A percentile compares a stretch with the other conserved stretches of the same genome.
Conservation (phyloP, 352 stramenopile species). For the Globisporangium camurandrum region DNA sequence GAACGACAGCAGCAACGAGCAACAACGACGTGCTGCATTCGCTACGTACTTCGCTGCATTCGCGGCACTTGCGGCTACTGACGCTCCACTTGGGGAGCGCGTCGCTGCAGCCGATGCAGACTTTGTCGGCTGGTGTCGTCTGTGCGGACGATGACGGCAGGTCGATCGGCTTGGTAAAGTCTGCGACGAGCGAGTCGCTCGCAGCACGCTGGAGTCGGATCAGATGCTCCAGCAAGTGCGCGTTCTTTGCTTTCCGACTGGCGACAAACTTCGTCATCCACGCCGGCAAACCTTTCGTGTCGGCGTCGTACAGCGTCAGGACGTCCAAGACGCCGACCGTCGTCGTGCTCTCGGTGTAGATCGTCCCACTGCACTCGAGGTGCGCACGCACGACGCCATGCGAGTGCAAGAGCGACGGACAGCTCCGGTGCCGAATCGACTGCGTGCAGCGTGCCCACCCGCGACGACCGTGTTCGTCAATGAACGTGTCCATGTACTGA, state of each 20-base stretch:
- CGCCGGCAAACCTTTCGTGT: slow-evolving; percentile 48
- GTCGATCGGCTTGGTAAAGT: slow-evolving; percentile 29
- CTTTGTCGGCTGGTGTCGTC: slow-evolving; percentile 16
- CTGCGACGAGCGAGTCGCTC: slow-evolving; percentile 32
- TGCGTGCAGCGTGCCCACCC: slow-evolving; percentile 58
- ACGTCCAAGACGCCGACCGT: slow-evolving; percentile 42
- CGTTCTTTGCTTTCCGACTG: slow-evolving; percentile 48
- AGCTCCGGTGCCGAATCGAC: slow-evolving; percentile 59
- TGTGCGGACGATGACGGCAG: no score
- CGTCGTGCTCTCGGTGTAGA: slow-evolving; percentile 52
- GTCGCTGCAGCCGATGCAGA: slow-evolving; percentile 40
- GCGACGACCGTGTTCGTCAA: slow-evolving; percentile 40
- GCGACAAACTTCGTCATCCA: slow-evolving; percentile 63
- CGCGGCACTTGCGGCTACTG: slow-evolving; percentile 34
- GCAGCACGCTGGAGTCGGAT: slow-evolving; percentile 46
- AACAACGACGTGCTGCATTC: neutral
- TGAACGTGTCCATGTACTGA: slow-evolving; percentile 53
- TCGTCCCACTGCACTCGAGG: slow-evolving; percentile 47
- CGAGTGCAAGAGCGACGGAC: slow-evolving; percentile 35
- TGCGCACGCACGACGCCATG: slow-evolving; percentile 50
- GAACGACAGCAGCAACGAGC: neutral
- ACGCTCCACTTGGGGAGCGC: slow-evolving; percentile 36
- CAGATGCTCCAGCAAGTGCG: slow-evolving; percentile 51
- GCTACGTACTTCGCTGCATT: slow-evolving; percentile 44
- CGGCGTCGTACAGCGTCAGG: slow-evolving; percentile 48